Percentiles rank a stretch among this genome's conserved stretches.
Evolutionary conservation across 1,284 basidiomycete species (phyloP).

Genomic region (Leccinum pachyderme): DNA sequence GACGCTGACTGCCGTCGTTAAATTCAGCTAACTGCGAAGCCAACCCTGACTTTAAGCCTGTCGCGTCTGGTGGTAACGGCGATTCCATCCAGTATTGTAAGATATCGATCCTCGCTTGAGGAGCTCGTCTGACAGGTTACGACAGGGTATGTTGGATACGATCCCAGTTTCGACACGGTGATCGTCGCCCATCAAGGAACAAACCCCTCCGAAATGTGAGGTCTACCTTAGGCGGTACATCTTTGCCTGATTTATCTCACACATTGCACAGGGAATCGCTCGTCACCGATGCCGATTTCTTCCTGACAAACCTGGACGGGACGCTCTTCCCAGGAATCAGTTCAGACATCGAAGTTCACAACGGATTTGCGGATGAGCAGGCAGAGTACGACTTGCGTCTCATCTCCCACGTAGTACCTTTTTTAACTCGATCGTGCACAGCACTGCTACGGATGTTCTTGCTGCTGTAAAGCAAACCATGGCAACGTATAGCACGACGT

Average conservation of each 20-base stretch:
- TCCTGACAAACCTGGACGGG: constrained; percentile 39
- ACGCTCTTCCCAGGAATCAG: constrained; percentile 60
- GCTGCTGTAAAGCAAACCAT: constrained; percentile 48
- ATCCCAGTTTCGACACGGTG: constrained; percentile 33
- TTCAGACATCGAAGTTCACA: constrained; percentile 50
- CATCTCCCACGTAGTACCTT: not conserved
- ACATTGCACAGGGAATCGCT: constrained; percentile 39
- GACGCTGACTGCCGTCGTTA: not conserved
- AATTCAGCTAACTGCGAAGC: constrained; percentile 51
- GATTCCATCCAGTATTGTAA: constrained; percentile 48
- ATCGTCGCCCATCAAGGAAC: constrained; percentile 41
- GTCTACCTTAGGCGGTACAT: not conserved
- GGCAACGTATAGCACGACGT: constrained; percentile 37
- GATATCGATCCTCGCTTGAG: constrained; percentile 4
- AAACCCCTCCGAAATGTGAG: constrained; percentile 33
- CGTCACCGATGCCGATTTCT: constrained; percentile 53
- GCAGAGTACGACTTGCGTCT: constrained; percentile 38
- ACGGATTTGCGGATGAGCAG: constrained; percentile 56
- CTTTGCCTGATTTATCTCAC: not conserved
- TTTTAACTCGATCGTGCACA: constrained; percentile 20
- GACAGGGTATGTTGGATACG: constrained; percentile 41
- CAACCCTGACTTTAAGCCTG: constrained; percentile 53
- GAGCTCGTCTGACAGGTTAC: not conserved
- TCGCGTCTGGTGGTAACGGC: constrained; percentile 65
- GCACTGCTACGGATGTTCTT: constrained; percentile 49